A percentile compares a stretch with the other conserved stretches of the same genome.
Evolutionary conservation across 163 green algal genomes (phyloP).

Genomic region (Volvox carteri): DNA sequence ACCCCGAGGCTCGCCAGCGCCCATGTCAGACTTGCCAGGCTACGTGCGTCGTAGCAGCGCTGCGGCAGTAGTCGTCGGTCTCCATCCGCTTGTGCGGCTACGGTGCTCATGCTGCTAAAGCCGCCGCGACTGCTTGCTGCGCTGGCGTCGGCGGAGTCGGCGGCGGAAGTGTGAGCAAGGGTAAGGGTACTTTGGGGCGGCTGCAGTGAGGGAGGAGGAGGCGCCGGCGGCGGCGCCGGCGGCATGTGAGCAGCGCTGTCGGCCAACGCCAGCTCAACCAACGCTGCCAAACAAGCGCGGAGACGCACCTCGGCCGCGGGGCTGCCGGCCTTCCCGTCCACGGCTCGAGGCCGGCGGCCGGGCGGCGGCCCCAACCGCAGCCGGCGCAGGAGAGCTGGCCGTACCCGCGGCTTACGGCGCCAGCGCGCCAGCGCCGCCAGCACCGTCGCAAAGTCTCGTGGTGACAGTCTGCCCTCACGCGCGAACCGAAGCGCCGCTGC

Average conservation of each 20-base stretch:
- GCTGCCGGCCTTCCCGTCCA: not conserved
- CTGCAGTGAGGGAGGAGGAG: no score
- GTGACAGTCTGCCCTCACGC: not conserved
- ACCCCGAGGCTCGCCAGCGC: not conserved
- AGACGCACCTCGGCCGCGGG: not conserved
- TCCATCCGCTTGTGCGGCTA: no score
- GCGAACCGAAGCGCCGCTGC: not conserved
- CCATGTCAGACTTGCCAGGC: slow-evolving; percentile 19
- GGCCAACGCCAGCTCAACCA: not conserved
- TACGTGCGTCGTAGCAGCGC: not conserved
- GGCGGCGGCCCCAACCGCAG: not conserved
- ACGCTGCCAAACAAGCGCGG: not conserved
- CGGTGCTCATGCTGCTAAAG: not conserved
- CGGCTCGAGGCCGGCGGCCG: not conserved
- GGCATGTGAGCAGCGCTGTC: slow-evolving; percentile 7
- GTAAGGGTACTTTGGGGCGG: no score
- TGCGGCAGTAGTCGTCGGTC: not conserved
- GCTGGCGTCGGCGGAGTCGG: no score
- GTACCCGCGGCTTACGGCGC: not conserved
- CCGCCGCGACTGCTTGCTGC: no score
- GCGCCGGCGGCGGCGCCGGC: not conserved
- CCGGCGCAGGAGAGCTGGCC: not conserved
- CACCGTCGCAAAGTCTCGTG: slow-evolving; percentile 1
- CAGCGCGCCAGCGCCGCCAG: slow-evolving; percentile 31
- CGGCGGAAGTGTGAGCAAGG: no score